Evolutionary conservation across 2,329 filamentous ascomycete genomes (phyloP), one percentile per base, ranked within the genome.

Genomic region (Capronia epimyces): DNA sequence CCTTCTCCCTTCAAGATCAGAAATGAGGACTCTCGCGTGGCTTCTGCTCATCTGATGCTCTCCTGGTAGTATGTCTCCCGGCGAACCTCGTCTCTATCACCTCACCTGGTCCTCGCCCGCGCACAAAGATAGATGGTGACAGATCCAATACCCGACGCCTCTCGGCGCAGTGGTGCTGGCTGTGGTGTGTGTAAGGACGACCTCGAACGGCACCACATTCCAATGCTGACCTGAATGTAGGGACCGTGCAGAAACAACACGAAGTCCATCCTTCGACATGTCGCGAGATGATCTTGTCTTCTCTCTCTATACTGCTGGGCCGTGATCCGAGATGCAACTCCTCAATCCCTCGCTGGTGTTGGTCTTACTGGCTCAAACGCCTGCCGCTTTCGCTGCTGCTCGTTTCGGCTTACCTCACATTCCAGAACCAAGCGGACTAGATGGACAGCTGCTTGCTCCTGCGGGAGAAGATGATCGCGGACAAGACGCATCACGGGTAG

Each of bases 221-320:
- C 54, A 49, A 32, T 36, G 46, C 27, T 53, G 41, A 49, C 34
- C 18, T 34, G 47, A 43, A 50, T 53, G 43, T 31, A 53, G 50
- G 49, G 48, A 37, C 46, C 46, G 47, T 51, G 54, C 50, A 42
- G 29, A 21, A 41, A 51, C 44, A 46, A 56, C 50, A 53, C 20
- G 42, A 34, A 43, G 34, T 21, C 42, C 20, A 12, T 22, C 43
- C 27, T 20, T 22, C 20, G 29, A 16, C 16, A 37, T 37, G 49
- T 21, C 24, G 15, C 29, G 27, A 36, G 20, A 46, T 37, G n/a
- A 16, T 27, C 24, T 10, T 43, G 13, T 24, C 5, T 16, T 37
- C 10, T n/a, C 15, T 37, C 24, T 20, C 15, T 12, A 18, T 24
- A 12, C 12, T 34, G 20, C 39, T 22, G 5, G 21, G 10, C 27